phyloP scores from a whole-genome alignment of 2,329 filamentous ascomycete genomes.

The Sporothrix pallida region DNA sequence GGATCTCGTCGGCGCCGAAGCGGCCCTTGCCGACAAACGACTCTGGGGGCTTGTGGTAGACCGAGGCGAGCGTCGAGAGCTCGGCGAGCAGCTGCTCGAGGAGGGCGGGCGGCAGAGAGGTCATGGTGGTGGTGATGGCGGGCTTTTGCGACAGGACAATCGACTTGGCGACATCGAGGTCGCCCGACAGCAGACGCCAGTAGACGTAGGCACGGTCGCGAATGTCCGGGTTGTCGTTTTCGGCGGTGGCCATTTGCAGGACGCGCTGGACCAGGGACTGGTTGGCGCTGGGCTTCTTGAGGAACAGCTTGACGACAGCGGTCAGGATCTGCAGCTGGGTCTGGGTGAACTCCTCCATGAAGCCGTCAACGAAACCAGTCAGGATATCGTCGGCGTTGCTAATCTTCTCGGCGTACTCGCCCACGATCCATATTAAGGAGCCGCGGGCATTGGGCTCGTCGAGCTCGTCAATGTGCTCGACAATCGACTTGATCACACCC shows the following conservation, averaged over 20 bases:
- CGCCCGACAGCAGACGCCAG: slow-evolving; percentile 93
- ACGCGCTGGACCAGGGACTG: slow-evolving; percentile 94
- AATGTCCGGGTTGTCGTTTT: slow-evolving; percentile 97
- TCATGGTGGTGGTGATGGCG: slow-evolving; percentile 91
- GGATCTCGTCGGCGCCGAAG: slow-evolving; percentile 91
- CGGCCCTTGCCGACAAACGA: slow-evolving; percentile 97
- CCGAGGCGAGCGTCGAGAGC: slow-evolving; percentile 91
- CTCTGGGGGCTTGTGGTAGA: slow-evolving; percentile 98
- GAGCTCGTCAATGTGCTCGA: slow-evolving; percentile 94
- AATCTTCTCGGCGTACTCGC: slow-evolving; percentile 99
- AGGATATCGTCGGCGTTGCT: slow-evolving; percentile 97
- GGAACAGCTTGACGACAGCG: slow-evolving; percentile 93
- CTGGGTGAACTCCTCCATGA: slow-evolving; percentile 97
- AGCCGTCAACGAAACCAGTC: slow-evolving; percentile 86
- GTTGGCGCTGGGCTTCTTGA: slow-evolving; percentile 93
- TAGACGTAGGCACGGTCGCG: slow-evolving; percentile 97
- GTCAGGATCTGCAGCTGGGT: slow-evolving; percentile 98
- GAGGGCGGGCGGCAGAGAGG: slow-evolving; percentile 79
- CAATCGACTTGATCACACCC: slow-evolving; percentile 94
- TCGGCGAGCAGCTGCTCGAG: slow-evolving; percentile 90
- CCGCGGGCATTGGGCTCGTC: slow-evolving; percentile 92
- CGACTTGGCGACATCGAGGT: slow-evolving; percentile 88
- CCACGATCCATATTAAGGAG: slow-evolving; percentile 97
- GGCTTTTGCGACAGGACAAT: slow-evolving; percentile 94
- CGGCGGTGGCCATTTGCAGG: slow-evolving; percentile 86